A percentile compares a stretch with the other conserved stretches of the same genome.
These are phyloP conservation scores for Naganishia cerealis DNA, from an alignment of 1,284 basidiomycete species.

Conservation along the genomic window DNA sequence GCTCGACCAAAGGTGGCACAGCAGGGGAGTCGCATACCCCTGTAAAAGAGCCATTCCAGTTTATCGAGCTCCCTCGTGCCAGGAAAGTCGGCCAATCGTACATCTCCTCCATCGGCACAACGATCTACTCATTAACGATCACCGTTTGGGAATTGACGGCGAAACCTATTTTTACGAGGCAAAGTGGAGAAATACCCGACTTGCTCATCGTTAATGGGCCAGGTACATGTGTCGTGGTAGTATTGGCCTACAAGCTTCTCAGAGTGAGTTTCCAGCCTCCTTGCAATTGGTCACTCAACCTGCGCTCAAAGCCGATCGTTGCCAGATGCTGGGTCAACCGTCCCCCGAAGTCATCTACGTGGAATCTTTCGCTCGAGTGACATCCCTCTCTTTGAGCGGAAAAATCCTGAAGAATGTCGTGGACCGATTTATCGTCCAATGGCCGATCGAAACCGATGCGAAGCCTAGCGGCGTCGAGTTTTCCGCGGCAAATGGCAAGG, in stretches of 20 bases:
- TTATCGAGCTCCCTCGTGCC: constrained; percentile 77
- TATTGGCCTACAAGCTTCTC: constrained; percentile 68
- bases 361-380: constrained; percentile 91
- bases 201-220: constrained; percentile 90
- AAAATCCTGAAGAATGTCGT: constrained; percentile 76
- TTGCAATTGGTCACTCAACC: too few relatives aligned
- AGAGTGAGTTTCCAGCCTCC: constrained; percentile 59
- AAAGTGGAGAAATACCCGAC: constrained; percentile 54
- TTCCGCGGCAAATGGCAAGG: neutral
- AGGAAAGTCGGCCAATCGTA: constrained; percentile 77
- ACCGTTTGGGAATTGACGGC: constrained; percentile 64
- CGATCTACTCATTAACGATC: constrained; percentile 62
- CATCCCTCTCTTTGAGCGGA: constrained; percentile 77
- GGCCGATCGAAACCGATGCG: constrained; percentile 58
- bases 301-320: neutral
- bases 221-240: constrained; percentile 85
- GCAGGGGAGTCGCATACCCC: neutral
- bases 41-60: constrained; percentile 37
- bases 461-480: constrained; percentile 43
- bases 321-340: constrained; percentile 70
- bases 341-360: constrained; percentile 81
- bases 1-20: neutral
- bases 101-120: constrained; percentile 66
- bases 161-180: constrained; percentile 54
- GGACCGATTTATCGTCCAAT: constrained; percentile 84